Conservation (phyloP, 768 basidiomycete species). For the Agaricus blazei region DNA sequence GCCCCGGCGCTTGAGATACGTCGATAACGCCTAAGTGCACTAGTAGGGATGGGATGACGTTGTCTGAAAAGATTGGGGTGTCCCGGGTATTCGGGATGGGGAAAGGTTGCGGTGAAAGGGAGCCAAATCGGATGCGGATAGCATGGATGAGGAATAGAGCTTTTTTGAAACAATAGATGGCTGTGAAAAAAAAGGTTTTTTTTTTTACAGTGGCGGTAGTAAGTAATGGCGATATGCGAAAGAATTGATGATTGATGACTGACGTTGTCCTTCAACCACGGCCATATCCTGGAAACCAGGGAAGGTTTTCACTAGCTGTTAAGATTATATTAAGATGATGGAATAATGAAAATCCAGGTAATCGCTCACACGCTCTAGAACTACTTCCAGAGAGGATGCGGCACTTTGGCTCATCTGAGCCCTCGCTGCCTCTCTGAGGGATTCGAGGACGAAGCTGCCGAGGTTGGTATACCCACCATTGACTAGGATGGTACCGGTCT, state of each 20-base stretch:
- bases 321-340: conserved; percentile 11
- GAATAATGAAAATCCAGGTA: not conserved
- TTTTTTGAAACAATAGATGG: conserved; percentile 89
- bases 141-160: conserved; percentile 78
- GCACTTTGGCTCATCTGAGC: conserved; percentile 10
- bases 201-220: not conserved
- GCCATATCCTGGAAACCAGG: conserved; percentile 83
- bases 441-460: conserved; percentile 69
- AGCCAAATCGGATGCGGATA: conserved; percentile 61
- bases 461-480: conserved; percentile 60
- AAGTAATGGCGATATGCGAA: not conserved
- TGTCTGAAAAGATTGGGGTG: conserved; percentile 73
- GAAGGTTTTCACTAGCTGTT: conserved; percentile 69
- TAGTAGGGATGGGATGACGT: conserved; percentile 80
- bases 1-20: conserved; percentile 41
- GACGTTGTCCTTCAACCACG: conserved; percentile 58
- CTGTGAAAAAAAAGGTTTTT: conserved; percentile 29
- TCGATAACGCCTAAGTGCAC: conserved; percentile 74
- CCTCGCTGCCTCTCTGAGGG: conserved; percentile 50
- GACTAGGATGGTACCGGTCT: conserved; percentile 67
- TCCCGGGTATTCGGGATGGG: conserved; percentile 54
- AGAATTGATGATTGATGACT: conserved; percentile 15
- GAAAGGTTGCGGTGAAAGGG: conserved; percentile 46
- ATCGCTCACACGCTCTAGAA: conserved; percentile 56
- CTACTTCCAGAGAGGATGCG: conserved; percentile 30